Evolutionary conservation across 2,329 filamentous ascomycete genomes (phyloP).

Genomic region (Fusarium kyushuense): DNA sequence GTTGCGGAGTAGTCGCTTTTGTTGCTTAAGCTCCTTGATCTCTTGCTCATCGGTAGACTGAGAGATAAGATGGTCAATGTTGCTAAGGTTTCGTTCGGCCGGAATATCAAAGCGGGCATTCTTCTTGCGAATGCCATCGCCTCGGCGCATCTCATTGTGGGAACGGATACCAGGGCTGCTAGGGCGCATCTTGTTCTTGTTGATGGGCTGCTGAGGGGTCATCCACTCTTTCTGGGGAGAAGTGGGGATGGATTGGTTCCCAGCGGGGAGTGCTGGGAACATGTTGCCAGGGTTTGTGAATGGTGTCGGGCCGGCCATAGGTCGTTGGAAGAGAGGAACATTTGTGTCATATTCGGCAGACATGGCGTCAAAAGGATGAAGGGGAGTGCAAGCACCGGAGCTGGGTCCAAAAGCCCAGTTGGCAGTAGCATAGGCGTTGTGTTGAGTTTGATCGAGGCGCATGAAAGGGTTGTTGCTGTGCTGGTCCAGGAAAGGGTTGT

Average conservation of each 20-base stretch:
- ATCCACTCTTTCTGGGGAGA: conserved; percentile 72
- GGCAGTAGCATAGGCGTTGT: conserved; percentile 56
- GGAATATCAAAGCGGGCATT: conserved; percentile 98
- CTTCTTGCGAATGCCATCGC: conserved; percentile 97
- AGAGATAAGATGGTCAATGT: conserved; percentile 93
- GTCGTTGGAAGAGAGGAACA: conserved; percentile 65
- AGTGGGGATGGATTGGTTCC: conserved; percentile 63
- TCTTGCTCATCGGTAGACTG: conserved; percentile 90
- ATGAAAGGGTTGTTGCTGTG: conserved; percentile 75
- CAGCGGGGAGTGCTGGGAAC: conserved; percentile 64
- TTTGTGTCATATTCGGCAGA: conserved; percentile 67
- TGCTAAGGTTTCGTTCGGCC: conserved; percentile 89
- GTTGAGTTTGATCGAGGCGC: conserved; percentile 67
- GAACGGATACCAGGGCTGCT: conserved; percentile 77
- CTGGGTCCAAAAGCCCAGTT: conserved; percentile 61
- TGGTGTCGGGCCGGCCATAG: conserved; percentile 65
- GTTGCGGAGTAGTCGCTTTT: conserved; percentile 94
- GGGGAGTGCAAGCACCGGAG: conserved; percentile 78
- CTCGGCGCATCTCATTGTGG: conserved; percentile 80
- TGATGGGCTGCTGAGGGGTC: conserved; percentile 61
- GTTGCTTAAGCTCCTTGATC: conserved; percentile 98
- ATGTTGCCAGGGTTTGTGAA: conserved; percentile 67
- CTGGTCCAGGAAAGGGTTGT: conserved; percentile 71
- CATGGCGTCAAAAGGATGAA: conserved; percentile 72
- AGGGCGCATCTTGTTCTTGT: conserved; percentile 70